These are phyloP conservation scores for Yamadazyma oceani DNA, from an alignment of 1,139 yeast species.

Conservation along the genomic window DNA sequence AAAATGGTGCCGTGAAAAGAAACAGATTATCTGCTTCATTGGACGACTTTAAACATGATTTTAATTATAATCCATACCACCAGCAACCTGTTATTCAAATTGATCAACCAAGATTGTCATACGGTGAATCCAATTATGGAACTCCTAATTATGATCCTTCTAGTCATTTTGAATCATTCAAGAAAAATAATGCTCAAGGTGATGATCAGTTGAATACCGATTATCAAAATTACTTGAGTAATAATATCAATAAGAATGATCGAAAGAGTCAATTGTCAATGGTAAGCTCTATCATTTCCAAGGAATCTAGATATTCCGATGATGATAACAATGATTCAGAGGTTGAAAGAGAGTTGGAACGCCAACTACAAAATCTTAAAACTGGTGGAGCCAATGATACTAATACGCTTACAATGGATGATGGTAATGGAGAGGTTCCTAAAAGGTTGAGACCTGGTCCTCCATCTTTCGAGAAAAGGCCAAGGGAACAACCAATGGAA, in stretches of 20 bases:
- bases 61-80: conserved; percentile 24
- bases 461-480: background rate
- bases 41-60: conserved; percentile 31
- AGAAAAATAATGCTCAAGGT: conserved; percentile 9
- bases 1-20: conserved; percentile 8
- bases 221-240: conserved; percentile 30
- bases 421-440: conserved; percentile 1
- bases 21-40: conserved; percentile 31
- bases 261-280: conserved; percentile 41
- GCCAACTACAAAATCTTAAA: conserved; percentile 41
- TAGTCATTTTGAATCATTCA: conserved; percentile 18
- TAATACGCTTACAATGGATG: background rate
- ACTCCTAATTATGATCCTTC: conserved; percentile 11
- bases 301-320: conserved; percentile 32
- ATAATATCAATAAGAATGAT: conserved; percentile 7
- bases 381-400: conserved; percentile 21
- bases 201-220: conserved; percentile 22
- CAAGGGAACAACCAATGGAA: background rate
- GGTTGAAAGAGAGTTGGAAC: conserved; percentile 40
- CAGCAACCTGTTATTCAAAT: conserved; percentile 7
- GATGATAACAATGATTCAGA: conserved; percentile 36
- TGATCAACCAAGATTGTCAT: conserved; percentile 11
- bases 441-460: conserved; percentile 2
- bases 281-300: conserved; percentile 46
- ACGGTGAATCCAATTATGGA: conserved; percentile 2